Evolutionary conservation across 441 rosid genomes (phyloP), one percentile per base, ranked within the genome.

Genomic region (Gossypium davidsonii): DNA sequence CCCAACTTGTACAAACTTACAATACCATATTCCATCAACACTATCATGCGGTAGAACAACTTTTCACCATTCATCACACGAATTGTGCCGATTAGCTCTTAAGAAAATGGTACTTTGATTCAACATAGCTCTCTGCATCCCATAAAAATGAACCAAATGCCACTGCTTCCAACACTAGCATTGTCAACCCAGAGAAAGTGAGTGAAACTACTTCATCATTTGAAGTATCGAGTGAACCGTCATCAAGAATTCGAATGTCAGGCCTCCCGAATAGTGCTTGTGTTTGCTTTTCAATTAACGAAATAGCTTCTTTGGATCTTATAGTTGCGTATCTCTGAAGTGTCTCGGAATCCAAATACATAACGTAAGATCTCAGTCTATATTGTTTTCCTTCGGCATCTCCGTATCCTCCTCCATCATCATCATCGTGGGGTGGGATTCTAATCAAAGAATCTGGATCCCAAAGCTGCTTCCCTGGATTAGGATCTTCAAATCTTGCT

Each of bases 91-190:
- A 18, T 81, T 74, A 90, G 83, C 90, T 82, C 70, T 84, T 88
- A 61, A 94, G 73, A 55, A 91, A 90, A 11, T 87, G 89, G 78
- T 85, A 85, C 72, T 87, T 94, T 67, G 95, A 84, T 77, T 94
- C 98, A 46, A 88, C 97, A 55, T 89, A 87, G 81, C 84, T 88
- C 74, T 94, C 98, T 2, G 91, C 79, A 79, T 94, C 98, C 97
- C 98, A 94, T n/a, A 89, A 71, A 83, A 94, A 90, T 10, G 98
- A 85, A 56, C 98, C 98, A 18, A 91, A 89, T 25, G 91, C 87
- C 55, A 87, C 95, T 2, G 98, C 98, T 84, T 94, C 97, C 83
- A 94, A 65, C 28, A 90, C 87, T 70, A 92, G 85, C 97, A 88
- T 90, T 0, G 95, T 85, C 85, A 92, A 84, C 51, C 97, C 95